Evolutionary conservation across 805 yeast genomes (phyloP).

Genomic region (Candida jianshihensis): DNA sequence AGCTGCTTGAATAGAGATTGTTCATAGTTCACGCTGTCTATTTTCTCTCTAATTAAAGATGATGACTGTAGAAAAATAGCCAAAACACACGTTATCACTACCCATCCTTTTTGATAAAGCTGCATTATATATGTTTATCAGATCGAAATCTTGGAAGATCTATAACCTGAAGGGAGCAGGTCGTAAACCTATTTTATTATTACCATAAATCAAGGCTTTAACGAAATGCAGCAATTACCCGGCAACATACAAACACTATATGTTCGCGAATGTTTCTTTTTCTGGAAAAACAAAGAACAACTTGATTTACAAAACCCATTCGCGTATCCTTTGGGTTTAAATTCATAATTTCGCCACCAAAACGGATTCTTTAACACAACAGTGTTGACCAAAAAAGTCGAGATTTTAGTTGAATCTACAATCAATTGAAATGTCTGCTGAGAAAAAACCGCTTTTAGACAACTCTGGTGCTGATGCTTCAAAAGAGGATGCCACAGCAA

Average conservation of each 20-base stretch:
- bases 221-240: too few species aligned
- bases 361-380: too few species aligned
- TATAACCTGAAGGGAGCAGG: too few species aligned
- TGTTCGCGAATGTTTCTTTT: too few species aligned
- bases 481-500: conserved; percentile 75
- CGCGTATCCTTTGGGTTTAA: too few species aligned
- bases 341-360: too few species aligned
- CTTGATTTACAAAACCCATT: too few species aligned
- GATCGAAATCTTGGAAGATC: not conserved
- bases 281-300: too few species aligned
- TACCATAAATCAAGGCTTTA: too few species aligned
- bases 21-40: conserved; percentile 16
- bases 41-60: conserved; percentile 13
- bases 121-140: conserved; percentile 7
- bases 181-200: too few species aligned
- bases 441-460: conserved; percentile 42
- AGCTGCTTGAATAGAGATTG: conserved; percentile 16
- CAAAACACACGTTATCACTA: conserved; percentile 17
- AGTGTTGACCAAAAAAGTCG: too few species aligned
- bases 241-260: too few species aligned
- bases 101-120: conserved; percentile 21
- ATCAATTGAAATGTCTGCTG: conserved; percentile 17
- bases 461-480: conserved; percentile 61
- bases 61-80: conserved; percentile 16
- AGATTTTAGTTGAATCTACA: not conserved